phyloP scores from a whole-genome alignment of 2,329 filamentous ascomycete genomes.

The Podosphaera aphanis region DNA sequence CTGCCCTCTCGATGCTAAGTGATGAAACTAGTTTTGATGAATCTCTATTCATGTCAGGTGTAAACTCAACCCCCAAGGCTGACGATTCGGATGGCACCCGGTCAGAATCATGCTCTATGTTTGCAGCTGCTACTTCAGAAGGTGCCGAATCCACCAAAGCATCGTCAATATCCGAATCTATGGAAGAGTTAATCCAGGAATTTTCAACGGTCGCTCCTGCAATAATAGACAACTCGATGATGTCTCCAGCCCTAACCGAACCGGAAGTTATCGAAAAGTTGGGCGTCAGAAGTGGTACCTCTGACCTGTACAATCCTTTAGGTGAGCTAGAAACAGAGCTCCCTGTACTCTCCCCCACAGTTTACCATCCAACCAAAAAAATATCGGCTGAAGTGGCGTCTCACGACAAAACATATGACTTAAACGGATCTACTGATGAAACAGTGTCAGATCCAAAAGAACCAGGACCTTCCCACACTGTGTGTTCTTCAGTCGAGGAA shows the following conservation, averaged over 20 bases:
- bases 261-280: background rate
- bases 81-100: constrained; percentile 18
- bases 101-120: constrained; percentile 33
- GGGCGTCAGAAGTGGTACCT: background rate
- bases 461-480: background rate
- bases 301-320: background rate
- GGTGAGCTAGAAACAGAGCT: background rate
- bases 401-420: background rate
- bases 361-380: background rate
- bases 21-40: constrained; percentile 22
- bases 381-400: background rate
- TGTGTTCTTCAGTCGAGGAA: background rate
- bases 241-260: background rate
- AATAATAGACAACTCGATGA: constrained; percentile 1
- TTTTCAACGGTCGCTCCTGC: constrained; percentile 3
- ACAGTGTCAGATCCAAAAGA: background rate
- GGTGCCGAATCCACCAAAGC: constrained; percentile 36
- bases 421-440: background rate
- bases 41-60: constrained; percentile 30
- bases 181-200: constrained; percentile 31
- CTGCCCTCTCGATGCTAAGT: constrained; percentile 10
- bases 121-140: constrained; percentile 31
- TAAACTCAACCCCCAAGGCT: constrained; percentile 17
- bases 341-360: background rate
- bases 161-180: constrained; percentile 39